Conservation (phyloP, 352 stramenopile species). For the Phytophthora agathidicida region DNA sequence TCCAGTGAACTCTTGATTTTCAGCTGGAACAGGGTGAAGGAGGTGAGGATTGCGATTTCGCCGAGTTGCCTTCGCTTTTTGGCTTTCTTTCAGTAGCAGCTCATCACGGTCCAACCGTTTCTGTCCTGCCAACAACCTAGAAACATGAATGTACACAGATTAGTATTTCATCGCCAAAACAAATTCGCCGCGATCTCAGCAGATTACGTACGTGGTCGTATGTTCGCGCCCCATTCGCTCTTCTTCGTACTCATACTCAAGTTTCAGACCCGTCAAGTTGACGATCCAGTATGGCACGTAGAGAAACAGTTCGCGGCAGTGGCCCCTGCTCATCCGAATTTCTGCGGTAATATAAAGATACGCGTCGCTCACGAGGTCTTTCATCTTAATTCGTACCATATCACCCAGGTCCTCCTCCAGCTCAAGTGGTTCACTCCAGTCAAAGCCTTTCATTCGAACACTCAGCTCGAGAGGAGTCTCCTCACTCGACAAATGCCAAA, state of each 20-base stretch:
- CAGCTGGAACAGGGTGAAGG: constrained; percentile 38
- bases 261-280: constrained; percentile 82
- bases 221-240: constrained; percentile 76
- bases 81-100: constrained; percentile 72
- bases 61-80: constrained; percentile 37
- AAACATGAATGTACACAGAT: constrained; percentile 6
- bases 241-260: constrained; percentile 87
- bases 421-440: constrained; percentile 81
- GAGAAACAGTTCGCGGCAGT: constrained; percentile 76
- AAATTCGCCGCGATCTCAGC: not conserved
- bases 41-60: constrained; percentile 67
- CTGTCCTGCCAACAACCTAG: constrained; percentile 70
- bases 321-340: constrained; percentile 53
- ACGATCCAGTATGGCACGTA: constrained; percentile 91
- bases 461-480: constrained; percentile 79
- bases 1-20: constrained; percentile 23
- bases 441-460: constrained; percentile 85
- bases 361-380: constrained; percentile 77
- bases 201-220: constrained; percentile 52
- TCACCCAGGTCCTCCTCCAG: constrained; percentile 59
- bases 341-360: constrained; percentile 77
- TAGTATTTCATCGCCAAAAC: constrained; percentile 2
- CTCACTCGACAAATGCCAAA: constrained; percentile 85
- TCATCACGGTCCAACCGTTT: constrained; percentile 81
- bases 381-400: constrained; percentile 74